Evolutionary conservation across 164 flowering plant species (phyloP), one percentile per base, ranked within the genome.

Genomic region (Magnolia officinalis): DNA sequence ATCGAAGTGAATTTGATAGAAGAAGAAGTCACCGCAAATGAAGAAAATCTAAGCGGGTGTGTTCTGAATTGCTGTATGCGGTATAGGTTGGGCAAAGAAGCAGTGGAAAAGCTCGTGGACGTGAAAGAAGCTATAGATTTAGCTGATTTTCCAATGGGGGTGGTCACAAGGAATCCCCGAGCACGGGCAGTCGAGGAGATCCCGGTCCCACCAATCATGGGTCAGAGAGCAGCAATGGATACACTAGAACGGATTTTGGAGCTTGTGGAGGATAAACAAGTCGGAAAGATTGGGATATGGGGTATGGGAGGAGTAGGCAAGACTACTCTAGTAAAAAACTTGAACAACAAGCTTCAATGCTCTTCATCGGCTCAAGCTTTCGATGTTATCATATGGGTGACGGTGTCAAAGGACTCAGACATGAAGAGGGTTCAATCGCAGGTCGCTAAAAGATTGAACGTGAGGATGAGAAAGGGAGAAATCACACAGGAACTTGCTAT

Each of bases 231-330:
- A 6, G 71, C 71, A 19, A 5, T 18, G 20, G 31, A 63, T 20
- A 24, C 3, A 31, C 19, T 61, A 52, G n/a, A 73, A 31, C 37
- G 4, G 29, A 29, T 63, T 61, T 61, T 50, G 75, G 75, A 66
- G 24, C 21, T 21, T 49, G 13, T 63, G 14, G 20, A 6, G 55
- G 31, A 74, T 9, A 70, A 2, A 18, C 50, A 29, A 19, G 37
- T 74, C 16, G 1, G 26, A 14, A 74, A 4, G 55, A 49, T 74
- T 3, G 76, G 61, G 4, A 37, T 73, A 66, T 73, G 61, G 29
- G 75, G 75, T 21, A 58, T 73, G 75, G 75, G 75, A 9, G 75
- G 75, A 31, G 59, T 74, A 4, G 76, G 76, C 55, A 74, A 74
- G 29, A 74, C 59, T 2, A 74, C 70, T 26, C 26, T 74, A 1